Evolutionary conservation across 805 yeast species (phyloP).

Genomic region (Maudiozyma serrabonitensis): DNA sequence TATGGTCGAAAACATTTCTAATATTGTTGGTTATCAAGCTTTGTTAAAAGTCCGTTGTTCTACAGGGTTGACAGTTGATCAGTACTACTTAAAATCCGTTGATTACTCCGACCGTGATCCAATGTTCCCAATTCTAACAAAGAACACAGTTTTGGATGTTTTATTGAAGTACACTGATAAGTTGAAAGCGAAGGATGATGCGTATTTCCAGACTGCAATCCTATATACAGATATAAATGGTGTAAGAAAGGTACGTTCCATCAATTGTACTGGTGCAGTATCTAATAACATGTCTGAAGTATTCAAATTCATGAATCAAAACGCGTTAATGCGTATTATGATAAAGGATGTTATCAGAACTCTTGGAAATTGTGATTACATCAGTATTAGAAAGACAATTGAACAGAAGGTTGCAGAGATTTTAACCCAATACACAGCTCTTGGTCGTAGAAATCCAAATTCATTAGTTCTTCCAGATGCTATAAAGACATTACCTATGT

Average conservation of each 20-base stretch:
- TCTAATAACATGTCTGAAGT: slow-evolving; percentile 64
- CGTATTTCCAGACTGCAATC: slow-evolving; percentile 85
- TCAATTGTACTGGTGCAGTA: slow-evolving; percentile 74
- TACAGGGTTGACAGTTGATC: slow-evolving; percentile 70
- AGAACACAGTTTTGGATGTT: slow-evolving; percentile 59
- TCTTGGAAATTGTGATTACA: slow-evolving; percentile 35
- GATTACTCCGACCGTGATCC: slow-evolving; percentile 47
- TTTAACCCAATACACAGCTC: slow-evolving; percentile 46
- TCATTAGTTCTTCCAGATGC: slow-evolving; percentile 78
- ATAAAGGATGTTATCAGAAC: slow-evolving; percentile 39
- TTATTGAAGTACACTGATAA: slow-evolving; percentile 71
- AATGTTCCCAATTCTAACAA: slow-evolving; percentile 51
- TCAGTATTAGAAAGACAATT: slow-evolving; percentile 43
- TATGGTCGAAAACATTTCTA: slow-evolving; percentile 41
- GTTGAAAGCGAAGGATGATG: slow-evolving; percentile 53
- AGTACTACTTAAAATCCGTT: slow-evolving; percentile 56
- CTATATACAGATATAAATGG: slow-evolving; percentile 76
- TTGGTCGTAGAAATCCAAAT: slow-evolving; percentile 33
- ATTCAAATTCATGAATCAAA: slow-evolving; percentile 73
- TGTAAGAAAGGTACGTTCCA: slow-evolving; percentile 72
- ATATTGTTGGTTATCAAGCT: slow-evolving; percentile 64
- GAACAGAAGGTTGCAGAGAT: slow-evolving; percentile 45
- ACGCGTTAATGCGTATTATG: slow-evolving; percentile 45
- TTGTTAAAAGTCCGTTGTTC: slow-evolving; percentile 81
- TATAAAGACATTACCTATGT: slow-evolving; percentile 59